Conservation (phyloP, 2,329 filamentous ascomycete species). For the Cladosporium sp. region DNA sequence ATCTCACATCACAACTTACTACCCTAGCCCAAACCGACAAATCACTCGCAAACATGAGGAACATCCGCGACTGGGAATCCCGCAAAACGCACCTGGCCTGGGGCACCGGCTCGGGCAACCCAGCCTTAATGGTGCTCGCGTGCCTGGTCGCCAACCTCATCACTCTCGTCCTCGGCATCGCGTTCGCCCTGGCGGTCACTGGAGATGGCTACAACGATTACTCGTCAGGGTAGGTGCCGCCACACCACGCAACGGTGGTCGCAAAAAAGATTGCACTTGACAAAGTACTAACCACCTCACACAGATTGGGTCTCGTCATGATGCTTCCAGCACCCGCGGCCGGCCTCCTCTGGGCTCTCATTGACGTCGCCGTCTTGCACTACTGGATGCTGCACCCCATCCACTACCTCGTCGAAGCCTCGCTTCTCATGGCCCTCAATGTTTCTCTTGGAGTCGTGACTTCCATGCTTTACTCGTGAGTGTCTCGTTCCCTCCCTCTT, state of each 20-base stretch:
- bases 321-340: slow-evolving; percentile 1
- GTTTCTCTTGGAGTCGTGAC: not conserved
- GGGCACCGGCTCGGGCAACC: slow-evolving; percentile 10
- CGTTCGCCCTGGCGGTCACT: not conserved
- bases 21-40: not conserved
- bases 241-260: not conserved
- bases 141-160: slow-evolving; percentile 7
- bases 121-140: slow-evolving; percentile 5
- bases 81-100: slow-evolving; percentile 6
- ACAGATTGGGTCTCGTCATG: not conserved
- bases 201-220: slow-evolving; percentile 5
- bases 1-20: not conserved
- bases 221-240: not conserved
- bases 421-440: not conserved
- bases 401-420: slow-evolving; percentile 3
- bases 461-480: not conserved
- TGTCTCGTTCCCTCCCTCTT: not conserved
- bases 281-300: not conserved
- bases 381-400: slow-evolving; percentile 5
- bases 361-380: slow-evolving; percentile 5
- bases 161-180: not conserved
- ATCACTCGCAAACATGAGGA: not conserved
- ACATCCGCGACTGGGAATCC: slow-evolving; percentile 10
- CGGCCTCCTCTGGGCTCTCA: not conserved
- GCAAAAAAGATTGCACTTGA: no score